Evolutionary conservation across 345 rosid species (phyloP), one percentile per base, ranked within the genome.

Genomic region (Trapa incisa): DNA sequence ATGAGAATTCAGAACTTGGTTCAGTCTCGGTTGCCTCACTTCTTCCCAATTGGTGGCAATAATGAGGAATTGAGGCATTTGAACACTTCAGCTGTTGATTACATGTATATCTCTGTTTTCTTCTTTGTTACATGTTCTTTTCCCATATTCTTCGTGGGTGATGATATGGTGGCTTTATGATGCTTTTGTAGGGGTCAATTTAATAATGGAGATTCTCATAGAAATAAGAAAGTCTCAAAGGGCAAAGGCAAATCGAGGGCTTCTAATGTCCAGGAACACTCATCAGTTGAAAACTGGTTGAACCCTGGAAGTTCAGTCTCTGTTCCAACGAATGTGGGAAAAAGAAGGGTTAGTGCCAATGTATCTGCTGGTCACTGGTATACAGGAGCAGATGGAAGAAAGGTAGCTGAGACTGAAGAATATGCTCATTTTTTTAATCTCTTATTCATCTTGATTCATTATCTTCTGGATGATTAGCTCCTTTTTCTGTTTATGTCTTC

Each of bases 341-440:
- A 83, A 83, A 80, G 91, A 67, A 85, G 92, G 66, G 90, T 87
- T 54, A 83, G 80, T 66, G 94, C 96, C 67, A 70, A 50, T 61
- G 78, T 75, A 76, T 73, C 84, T 69, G 69, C 84, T 56, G 89
- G 95, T 61, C 92, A 72, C 61, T 93, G 99, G 99, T 86, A 76
- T 71, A 90, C 99, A 65, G 82, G 86, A 6, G 72, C 89, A 50
- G 89, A 84, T 37, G 99, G 99, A 65, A 88, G 74, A 68, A 88
- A 84, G 97, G 99, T 89, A 76, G 50, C 73, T 39, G 70, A 37
- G 42, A 54, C 69, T n/a, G 12, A 35, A 10, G 35, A 37, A 10
- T 60, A 32, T 10, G 13, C 35, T 50, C 22, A 22, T 22, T 16
- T 50, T 22, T 5, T 50, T 47, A 12, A 15, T 47, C 53, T 47